A percentile compares a stretch with the other conserved stretches of the same genome.
phyloP scores from a whole-genome alignment of 1,139 yeast genomes.

The Diutina rugosa region DNA sequence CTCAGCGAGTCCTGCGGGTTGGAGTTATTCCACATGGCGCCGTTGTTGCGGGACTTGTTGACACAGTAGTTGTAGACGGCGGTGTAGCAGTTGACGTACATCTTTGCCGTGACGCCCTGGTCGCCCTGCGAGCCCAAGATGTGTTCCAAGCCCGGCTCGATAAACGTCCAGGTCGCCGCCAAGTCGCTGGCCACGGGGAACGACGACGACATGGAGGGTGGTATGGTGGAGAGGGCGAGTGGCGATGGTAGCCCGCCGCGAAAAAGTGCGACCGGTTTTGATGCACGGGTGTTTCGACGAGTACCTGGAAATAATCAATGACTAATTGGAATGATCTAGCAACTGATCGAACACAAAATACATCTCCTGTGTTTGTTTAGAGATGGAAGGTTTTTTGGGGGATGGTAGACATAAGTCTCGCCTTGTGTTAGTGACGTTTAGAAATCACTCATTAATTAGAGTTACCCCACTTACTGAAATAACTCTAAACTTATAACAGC shows the following conservation, averaged over 20 bases:
- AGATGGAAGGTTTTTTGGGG: no score
- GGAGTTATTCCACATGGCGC: slow-evolving; percentile 3
- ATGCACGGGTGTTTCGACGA: no score
- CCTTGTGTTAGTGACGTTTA: no score
- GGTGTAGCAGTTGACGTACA: slow-evolving; percentile 66
- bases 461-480: no score
- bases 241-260: background rate
- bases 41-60: slow-evolving; percentile 43
- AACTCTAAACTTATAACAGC: no score
- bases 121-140: slow-evolving; percentile 57
- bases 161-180: slow-evolving; percentile 63
- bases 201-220: background rate
- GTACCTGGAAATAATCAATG: no score
- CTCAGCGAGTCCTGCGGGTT: slow-evolving; percentile 9
- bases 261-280: background rate
- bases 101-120: slow-evolving; percentile 54
- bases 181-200: slow-evolving; percentile 33
- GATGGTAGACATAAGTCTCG: no score
- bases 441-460: no score
- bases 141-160: slow-evolving; percentile 61
- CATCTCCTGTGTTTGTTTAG: no score
- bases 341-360: no score
- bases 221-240: background rate
- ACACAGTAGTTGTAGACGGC: slow-evolving; percentile 93
- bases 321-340: no score